Base-by-base conservation (phyloP, 495 filamentous ascomycete genomes). In the Sordaria brevicollis region DNA sequence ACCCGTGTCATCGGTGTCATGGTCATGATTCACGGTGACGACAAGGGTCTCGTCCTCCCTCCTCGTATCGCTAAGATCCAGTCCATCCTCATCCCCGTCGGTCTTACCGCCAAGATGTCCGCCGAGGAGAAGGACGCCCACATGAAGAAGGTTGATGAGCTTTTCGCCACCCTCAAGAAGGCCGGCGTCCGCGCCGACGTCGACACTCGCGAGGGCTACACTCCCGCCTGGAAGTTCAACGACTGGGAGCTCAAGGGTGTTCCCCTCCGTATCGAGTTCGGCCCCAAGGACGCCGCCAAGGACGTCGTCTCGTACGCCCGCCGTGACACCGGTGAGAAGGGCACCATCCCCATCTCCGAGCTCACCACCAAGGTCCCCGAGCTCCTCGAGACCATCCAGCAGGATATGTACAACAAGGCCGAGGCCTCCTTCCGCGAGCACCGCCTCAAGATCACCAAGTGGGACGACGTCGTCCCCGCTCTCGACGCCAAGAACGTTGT, bases 241-340 rank as follows among this genome's bases (percentile, higher is more conserved):
- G 92, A 98, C 81, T 96, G 91, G 91, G 96, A 99, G 80, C 84
- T 97, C 70, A 93, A 93, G 80, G 95, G 95, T 78, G 89, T 97
- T 15, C 95, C 96, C 17, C 83, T 99, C 35, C 93, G 96, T 39
- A 84, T 99, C 65, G 95, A 98, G 79, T 95, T 96, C 77, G 96
- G 96, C 39, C 95, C 95, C 65, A 95, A 95, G 79, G 95, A 98
- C 78, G 88, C 89, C 3, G 91, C 89, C 49, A 92, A 92, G 73
- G 86, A 91, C 65, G 91, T 93, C 33, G 89, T 97, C 69, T 91
- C 91, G 67, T 90, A 88, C 70, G 90, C 93, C 10, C 92, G 95
- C 70, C 91, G 95, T 72, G 95, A 98, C 77, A 89, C 88, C n/a
- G 92, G 92, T 74, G 92, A 93, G 80, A 90, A 90, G 81, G 84